phyloP scores from a whole-genome alignment of 768 basidiomycete genomes.

The Pleurotus tuoliensis region DNA sequence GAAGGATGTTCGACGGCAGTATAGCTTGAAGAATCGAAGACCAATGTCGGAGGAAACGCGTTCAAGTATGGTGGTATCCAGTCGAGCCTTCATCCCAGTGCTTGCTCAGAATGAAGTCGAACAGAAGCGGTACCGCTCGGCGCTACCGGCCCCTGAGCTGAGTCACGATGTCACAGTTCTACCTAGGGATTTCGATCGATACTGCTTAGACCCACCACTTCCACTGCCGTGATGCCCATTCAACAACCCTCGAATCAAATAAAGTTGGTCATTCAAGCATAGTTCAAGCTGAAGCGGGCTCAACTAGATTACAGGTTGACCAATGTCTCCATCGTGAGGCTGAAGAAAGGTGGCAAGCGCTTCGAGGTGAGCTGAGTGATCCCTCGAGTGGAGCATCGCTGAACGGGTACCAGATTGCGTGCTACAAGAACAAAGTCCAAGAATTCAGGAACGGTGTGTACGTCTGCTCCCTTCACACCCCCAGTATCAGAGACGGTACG shows the following conservation, averaged over 20 bases:
- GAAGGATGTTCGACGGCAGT: too few relatives aligned
- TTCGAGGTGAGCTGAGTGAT: slow-evolving; percentile 70
- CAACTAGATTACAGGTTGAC: slow-evolving; percentile 62
- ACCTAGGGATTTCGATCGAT: too few relatives aligned
- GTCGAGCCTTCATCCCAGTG: too few relatives aligned
- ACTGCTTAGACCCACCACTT: too few relatives aligned
- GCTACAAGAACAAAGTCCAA: slow-evolving; percentile 99
- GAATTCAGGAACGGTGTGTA: slow-evolving; percentile 93
- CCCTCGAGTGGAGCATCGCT: not conserved
- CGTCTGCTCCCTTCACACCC: slow-evolving; percentile 21
- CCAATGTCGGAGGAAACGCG: too few relatives aligned
- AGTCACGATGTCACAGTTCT: too few relatives aligned
- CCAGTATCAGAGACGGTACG: not conserved
- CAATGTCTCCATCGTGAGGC: slow-evolving; percentile 92
- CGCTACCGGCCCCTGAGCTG: too few relatives aligned
- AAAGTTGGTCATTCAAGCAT: slow-evolving; percentile 43
- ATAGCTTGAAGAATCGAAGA: too few relatives aligned
- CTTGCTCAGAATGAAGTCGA: too few relatives aligned
- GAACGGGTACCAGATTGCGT: slow-evolving; percentile 63
- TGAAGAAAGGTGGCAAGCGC: slow-evolving; percentile 96
- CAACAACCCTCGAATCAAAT: slow-evolving; percentile 89
- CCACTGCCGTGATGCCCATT: slow-evolving; percentile 42
- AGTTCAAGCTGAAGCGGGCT: slow-evolving; percentile 3
- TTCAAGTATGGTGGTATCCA: too few relatives aligned
- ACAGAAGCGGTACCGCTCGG: too few relatives aligned